phyloP scores from a whole-genome alignment of 164 flowering plant genomes.

The Akebia trifoliata region DNA sequence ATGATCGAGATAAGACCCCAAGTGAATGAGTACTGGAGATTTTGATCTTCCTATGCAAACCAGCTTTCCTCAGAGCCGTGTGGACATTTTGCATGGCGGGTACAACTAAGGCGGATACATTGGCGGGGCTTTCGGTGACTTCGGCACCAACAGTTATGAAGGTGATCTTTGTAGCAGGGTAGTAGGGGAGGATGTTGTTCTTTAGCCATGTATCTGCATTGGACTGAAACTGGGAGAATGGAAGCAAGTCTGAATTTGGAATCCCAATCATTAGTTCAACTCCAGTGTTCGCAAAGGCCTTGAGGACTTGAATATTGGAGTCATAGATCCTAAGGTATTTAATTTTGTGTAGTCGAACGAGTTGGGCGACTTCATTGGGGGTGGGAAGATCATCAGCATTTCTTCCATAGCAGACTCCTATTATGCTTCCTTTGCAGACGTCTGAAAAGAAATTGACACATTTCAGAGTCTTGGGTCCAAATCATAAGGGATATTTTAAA shows the following conservation, averaged over 20 bases:
- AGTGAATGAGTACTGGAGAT: slow-evolving; percentile 85
- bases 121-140: slow-evolving; percentile 64
- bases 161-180: slow-evolving; percentile 82
- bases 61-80: slow-evolving; percentile 64
- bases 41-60: slow-evolving; percentile 68
- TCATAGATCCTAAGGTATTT: slow-evolving; percentile 79
- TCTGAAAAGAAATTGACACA: slow-evolving; percentile 30
- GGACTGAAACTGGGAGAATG: slow-evolving; percentile 80
- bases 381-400: slow-evolving; percentile 96
- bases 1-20: slow-evolving; percentile 78
- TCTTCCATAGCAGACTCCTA: slow-evolving; percentile 94
- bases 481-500: background rate
- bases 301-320: slow-evolving; percentile 78
- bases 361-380: slow-evolving; percentile 74
- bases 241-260: slow-evolving; percentile 64
- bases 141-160: slow-evolving; percentile 92
- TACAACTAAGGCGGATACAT: slow-evolving; percentile 60
- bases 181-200: slow-evolving; percentile 80
- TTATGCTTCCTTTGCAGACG: slow-evolving; percentile 50
- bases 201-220: slow-evolving; percentile 87
- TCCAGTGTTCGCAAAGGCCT: slow-evolving; percentile 85
- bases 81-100: slow-evolving; percentile 83
- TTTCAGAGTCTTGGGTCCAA: background rate
- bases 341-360: slow-evolving; percentile 64
- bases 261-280: slow-evolving; percentile 82